Evolutionary conservation across 345 rosid genomes (phyloP).

Genomic region (Lumnitzera racemosa): DNA sequence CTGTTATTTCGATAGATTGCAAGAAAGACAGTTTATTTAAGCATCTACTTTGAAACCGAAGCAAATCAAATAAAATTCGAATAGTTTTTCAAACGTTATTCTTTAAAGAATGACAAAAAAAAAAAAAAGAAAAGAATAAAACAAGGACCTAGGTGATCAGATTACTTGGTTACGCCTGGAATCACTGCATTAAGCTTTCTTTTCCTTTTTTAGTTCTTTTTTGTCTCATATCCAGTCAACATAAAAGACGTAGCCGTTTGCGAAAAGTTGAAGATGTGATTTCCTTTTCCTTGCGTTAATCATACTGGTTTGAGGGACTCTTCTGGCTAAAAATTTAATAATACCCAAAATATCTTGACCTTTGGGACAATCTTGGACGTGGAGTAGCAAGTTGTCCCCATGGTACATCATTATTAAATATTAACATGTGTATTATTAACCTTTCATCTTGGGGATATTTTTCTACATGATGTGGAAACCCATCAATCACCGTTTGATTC

Average conservation of each 20-base stretch:
- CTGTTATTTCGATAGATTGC: too few species aligned
- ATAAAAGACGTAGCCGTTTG: conserved; percentile 7
- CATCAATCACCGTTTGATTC: conserved; percentile 4
- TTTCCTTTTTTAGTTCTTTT: too few species aligned
- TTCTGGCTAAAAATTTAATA: not conserved
- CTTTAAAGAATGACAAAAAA: too few species aligned
- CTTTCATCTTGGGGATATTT: not conserved
- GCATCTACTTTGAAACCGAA: too few species aligned
- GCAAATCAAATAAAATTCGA: too few species aligned
- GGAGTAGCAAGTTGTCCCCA: conserved; percentile 11
- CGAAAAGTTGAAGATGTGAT: not conserved
- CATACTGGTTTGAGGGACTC: not conserved
- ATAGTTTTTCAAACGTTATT: too few species aligned
- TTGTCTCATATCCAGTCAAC: conserved; percentile 3
- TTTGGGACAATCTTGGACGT: conserved; percentile 1
- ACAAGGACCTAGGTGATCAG: too few species aligned
- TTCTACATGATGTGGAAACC: conserved; percentile 13
- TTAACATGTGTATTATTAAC: not conserved
- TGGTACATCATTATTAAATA: not conserved
- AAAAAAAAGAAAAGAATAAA: too few species aligned
- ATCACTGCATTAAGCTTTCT: too few species aligned
- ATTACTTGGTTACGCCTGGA: too few species aligned
- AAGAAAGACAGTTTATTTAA: too few species aligned
- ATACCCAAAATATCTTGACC: conserved; percentile 4
- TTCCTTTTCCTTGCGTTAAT: not conserved